phyloP scores from a whole-genome alignment of 176 grass and related monocot species.

The Hordeum marinum region DNA sequence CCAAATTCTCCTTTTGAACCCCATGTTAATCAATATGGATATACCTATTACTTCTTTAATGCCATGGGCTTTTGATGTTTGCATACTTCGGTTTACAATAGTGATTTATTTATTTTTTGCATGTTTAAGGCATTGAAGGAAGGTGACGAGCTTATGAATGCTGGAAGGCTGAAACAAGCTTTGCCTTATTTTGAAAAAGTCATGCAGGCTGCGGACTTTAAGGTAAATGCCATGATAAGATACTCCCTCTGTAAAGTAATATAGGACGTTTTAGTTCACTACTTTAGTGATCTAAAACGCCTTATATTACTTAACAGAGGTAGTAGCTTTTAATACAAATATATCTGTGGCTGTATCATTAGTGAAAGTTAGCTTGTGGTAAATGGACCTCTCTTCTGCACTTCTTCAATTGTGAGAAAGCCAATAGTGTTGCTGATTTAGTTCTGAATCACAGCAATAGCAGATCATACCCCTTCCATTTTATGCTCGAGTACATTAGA shows the following conservation, averaged over 20 bases:
- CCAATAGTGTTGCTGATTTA: not conserved
- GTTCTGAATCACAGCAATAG: not conserved
- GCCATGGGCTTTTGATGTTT: not conserved
- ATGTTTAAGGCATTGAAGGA: constrained; percentile 73
- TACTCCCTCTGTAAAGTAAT: too few relatives aligned
- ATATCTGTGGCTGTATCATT: not conserved
- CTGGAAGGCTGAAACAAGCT: constrained; percentile 74
- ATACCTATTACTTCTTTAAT: not conserved
- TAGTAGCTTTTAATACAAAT: not conserved
- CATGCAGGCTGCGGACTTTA: constrained; percentile 74
- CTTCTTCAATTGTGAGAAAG: not conserved
- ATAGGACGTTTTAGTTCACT: too few relatives aligned
- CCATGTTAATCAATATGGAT: not conserved
- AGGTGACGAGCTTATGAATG: constrained; percentile 79
- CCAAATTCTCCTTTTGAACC: not conserved
- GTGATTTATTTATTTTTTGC: constrained; percentile 6
- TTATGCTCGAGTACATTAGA: not conserved
- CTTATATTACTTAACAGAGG: too few relatives aligned
- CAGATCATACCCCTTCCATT: not conserved
- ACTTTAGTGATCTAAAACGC: too few relatives aligned
- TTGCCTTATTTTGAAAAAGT: constrained; percentile 91
- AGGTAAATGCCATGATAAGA: constrained; percentile 38
- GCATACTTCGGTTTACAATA: not conserved
- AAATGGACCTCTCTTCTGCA: not conserved
- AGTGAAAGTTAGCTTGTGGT: constrained; percentile 1